Evolutionary conservation across 2,329 filamentous ascomycete genomes (phyloP).

Genomic region (Scorias spongiosa): DNA sequence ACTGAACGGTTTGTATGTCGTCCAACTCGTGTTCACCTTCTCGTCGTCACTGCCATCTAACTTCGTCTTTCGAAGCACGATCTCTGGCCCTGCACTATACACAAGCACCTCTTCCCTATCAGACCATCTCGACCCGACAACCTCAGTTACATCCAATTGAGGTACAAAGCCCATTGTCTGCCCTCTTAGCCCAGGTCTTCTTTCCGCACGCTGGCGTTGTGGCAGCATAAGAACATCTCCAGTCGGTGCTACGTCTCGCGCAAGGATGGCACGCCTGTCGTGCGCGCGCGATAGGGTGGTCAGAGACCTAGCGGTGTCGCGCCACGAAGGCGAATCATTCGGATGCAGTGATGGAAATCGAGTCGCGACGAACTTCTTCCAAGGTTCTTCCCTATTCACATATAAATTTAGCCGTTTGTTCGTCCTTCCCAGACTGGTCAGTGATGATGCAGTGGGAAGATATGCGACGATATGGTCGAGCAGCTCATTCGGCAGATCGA

Average conservation of each 20-base stretch:
- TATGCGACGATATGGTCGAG: slow-evolving; percentile 21
- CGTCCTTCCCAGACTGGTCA: slow-evolving; percentile 30
- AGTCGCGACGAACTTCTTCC: slow-evolving; percentile 32
- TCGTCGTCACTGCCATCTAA: slow-evolving; percentile 8
- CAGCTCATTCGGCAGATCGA: slow-evolving; percentile 24
- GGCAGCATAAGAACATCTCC: slow-evolving; percentile 11
- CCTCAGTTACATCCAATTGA: slow-evolving; percentile 17
- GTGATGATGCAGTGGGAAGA: slow-evolving; percentile 30
- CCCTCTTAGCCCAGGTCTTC: slow-evolving; percentile 28
- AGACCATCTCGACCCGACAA: slow-evolving; percentile 24
- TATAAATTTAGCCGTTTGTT: slow-evolving; percentile 31
- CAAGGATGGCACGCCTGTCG: slow-evolving; percentile 40
- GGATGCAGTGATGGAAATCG: slow-evolving; percentile 29
- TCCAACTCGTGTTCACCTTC: slow-evolving; percentile 24
- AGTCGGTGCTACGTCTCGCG: slow-evolving; percentile 34
- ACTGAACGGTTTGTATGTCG: slow-evolving; percentile 36
- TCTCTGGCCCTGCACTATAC: slow-evolving; percentile 44
- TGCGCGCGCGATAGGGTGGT: slow-evolving; percentile 42
- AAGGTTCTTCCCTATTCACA: slow-evolving; percentile 31
- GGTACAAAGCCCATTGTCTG: slow-evolving; percentile 47
- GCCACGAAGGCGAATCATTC: slow-evolving; percentile 26
- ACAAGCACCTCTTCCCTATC: slow-evolving; percentile 41
- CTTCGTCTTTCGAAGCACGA: slow-evolving; percentile 34
- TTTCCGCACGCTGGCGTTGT: slow-evolving; percentile 16
- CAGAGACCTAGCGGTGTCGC: slow-evolving; percentile 34